These are phyloP conservation scores for Petunia axillaris DNA, from an alignment of 257 asterid genomes.

Conservation along the genomic window DNA sequence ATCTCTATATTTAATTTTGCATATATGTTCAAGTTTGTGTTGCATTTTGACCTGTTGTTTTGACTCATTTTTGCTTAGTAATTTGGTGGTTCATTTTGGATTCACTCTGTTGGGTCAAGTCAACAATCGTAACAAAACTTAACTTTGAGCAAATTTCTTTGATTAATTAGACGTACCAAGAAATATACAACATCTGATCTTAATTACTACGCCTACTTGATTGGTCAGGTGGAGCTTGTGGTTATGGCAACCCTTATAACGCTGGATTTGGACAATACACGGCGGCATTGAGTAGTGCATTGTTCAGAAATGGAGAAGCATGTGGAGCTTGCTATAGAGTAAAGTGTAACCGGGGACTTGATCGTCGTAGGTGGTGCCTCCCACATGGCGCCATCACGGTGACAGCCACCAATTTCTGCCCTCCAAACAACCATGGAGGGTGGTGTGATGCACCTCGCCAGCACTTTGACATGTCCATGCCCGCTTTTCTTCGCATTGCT, in stretches of 20 bases:
- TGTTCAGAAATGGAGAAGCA: slow-evolving; percentile 59
- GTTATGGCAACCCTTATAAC: slow-evolving; percentile 53
- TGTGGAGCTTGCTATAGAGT: slow-evolving; percentile 71
- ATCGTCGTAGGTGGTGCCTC: slow-evolving; percentile 58
- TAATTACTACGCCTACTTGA: neutral
- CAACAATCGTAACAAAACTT: neutral
- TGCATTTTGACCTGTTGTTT: neutral
- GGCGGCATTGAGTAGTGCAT: slow-evolving; percentile 64
- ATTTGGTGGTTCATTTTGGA: neutral
- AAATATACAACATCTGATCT: neutral
- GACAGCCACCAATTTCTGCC: slow-evolving; percentile 78
- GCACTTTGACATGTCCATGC: slow-evolving; percentile 78
- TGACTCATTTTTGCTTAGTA: neutral
- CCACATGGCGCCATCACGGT: slow-evolving; percentile 51
- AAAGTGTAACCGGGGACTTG: slow-evolving; percentile 48
- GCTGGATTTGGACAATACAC: slow-evolving; percentile 69
- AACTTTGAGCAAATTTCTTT: neutral
- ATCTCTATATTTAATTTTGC: neutral
- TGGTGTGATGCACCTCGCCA: slow-evolving; percentile 80
- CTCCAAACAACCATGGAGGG: slow-evolving; percentile 68
- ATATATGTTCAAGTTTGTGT: neutral
- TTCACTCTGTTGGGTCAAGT: neutral
- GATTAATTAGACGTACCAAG: neutral
- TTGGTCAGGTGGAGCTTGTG: slow-evolving; percentile 69
- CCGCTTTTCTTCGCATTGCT: slow-evolving; percentile 73